Percentiles rank a stretch among this genome's conserved stretches.
phyloP scores from a whole-genome alignment of 2,329 filamentous ascomycete genomes.

The Trematosphaeria pertusa region DNA sequence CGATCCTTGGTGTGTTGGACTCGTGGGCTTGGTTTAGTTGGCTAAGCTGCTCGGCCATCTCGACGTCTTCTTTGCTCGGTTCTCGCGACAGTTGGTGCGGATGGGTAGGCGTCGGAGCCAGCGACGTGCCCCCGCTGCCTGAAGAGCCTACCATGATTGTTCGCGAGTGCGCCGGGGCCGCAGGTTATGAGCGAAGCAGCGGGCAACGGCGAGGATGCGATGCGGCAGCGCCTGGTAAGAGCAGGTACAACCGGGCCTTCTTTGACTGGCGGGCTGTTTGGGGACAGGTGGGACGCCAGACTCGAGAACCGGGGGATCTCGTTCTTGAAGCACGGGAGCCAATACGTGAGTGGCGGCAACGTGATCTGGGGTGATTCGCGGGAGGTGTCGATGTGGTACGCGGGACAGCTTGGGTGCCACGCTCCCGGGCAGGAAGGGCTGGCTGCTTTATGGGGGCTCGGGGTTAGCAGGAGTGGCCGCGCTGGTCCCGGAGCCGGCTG shows the following conservation, averaged over 20 bases:
- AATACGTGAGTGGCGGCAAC: constrained; percentile 30
- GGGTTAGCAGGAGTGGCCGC: constrained; percentile 22
- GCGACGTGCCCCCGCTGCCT: constrained; percentile 43
- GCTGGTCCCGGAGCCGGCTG: too few relatives aligned
- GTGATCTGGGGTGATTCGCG: constrained; percentile 33
- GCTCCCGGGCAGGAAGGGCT: constrained; percentile 16
- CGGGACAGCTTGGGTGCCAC: constrained; percentile 22
- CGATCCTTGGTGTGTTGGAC: constrained; percentile 26
- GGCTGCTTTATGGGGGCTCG: constrained; percentile 24
- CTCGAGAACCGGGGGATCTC: constrained; percentile 4
- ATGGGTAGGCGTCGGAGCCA: constrained; percentile 46
- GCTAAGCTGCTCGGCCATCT: constrained; percentile 56
- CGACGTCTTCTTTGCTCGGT: constrained; percentile 58
- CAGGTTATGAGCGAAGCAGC: constrained; percentile 15
- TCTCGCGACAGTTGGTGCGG: constrained; percentile 50
- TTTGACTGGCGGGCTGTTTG: neutral
- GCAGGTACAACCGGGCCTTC: constrained; percentile 9
- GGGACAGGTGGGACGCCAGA: constrained; percentile 1
- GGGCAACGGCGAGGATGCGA: constrained; percentile 12
- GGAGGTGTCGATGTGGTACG: constrained; percentile 24
- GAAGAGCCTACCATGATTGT: constrained; percentile 37
- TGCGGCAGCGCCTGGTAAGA: constrained; percentile 26
- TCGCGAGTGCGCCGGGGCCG: constrained; percentile 16
- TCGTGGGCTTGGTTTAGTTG: constrained; percentile 54
- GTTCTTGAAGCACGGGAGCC: constrained; percentile 14